Evolutionary conservation across 2,329 filamentous ascomycete species (phyloP).

Genomic region (Incumbomyces lentus): DNA sequence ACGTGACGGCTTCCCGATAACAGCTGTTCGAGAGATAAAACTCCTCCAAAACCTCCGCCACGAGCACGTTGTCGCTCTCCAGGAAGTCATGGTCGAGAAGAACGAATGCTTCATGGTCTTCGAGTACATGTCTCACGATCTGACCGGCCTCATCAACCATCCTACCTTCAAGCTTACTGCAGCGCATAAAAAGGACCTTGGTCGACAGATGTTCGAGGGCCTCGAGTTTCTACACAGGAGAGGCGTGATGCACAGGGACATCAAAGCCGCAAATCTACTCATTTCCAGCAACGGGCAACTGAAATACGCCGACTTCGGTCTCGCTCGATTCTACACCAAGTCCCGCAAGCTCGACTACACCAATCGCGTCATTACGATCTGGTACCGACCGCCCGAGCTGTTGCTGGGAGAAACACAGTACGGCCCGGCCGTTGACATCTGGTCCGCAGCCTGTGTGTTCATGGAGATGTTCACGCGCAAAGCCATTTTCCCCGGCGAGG

Average conservation of each 20-base stretch:
- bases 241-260: constrained; percentile 92
- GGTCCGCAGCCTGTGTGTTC: constrained; percentile 94
- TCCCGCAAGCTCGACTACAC: constrained; percentile 88
- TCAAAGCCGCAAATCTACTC: constrained; percentile 95
- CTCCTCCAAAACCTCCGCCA: constrained; percentile 78
- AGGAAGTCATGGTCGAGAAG: constrained; percentile 94
- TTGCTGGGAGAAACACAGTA: constrained; percentile 84
- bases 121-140: constrained; percentile 90
- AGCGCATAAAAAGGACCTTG: constrained; percentile 84
- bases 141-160: constrained; percentile 91
- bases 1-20: constrained; percentile 81
- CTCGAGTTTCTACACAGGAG: constrained; percentile 86
- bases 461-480: constrained; percentile 91
- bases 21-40: constrained; percentile 83
- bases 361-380: constrained; percentile 96
- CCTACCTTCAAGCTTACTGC: constrained; percentile 77
- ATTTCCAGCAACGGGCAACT: constrained; percentile 81
- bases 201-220: constrained; percentile 85
- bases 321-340: constrained; percentile 94
- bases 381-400: constrained; percentile 90
- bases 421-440: constrained; percentile 82
- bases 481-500: constrained; percentile 90
- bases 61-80: constrained; percentile 68
- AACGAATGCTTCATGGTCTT: constrained; percentile 99
- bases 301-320: constrained; percentile 90